phyloP scores from a whole-genome alignment of 164 flowering plant genomes.

The Platanus orientalis region DNA sequence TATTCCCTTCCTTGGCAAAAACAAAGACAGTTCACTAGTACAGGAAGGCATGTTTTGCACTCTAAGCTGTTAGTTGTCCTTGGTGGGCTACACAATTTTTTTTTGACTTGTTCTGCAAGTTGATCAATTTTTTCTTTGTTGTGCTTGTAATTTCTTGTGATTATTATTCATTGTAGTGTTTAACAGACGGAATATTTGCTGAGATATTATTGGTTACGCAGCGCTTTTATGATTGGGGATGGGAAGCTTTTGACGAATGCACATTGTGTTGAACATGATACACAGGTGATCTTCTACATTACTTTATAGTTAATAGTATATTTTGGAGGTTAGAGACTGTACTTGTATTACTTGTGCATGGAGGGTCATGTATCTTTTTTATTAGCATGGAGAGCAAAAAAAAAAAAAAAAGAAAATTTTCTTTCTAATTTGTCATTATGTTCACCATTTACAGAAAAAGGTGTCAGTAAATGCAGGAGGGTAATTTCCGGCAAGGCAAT shows the following conservation, averaged over 20 bases:
- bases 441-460: too few species aligned
- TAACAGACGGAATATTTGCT: conserved; percentile 6
- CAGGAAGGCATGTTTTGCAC: conserved; percentile 69
- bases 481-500: too few species aligned
- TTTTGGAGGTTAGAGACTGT: neutral
- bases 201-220: conserved; percentile 29
- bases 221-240: conserved; percentile 96
- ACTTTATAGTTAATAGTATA: neutral
- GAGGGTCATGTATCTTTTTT: neutral
- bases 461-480: too few species aligned
- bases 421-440: too few species aligned
- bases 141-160: neutral
- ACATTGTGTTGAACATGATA: conserved; percentile 89
- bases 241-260: conserved; percentile 95
- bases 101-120: too few species aligned
- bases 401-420: too few species aligned
- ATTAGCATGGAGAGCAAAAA: too few species aligned
- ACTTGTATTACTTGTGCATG: neutral
- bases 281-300: conserved; percentile 56
- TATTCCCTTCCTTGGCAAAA: conserved; percentile 99
- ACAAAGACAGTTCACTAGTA: conserved; percentile 90
- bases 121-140: conserved; percentile 3
- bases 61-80: conserved; percentile 11
- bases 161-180: neutral
- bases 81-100: too few species aligned